Percentiles rank a stretch among this genome's conserved stretches.
Evolutionary conservation across 2,329 filamentous ascomycete genomes (phyloP).

Genomic region (Fusarium tupiense): DNA sequence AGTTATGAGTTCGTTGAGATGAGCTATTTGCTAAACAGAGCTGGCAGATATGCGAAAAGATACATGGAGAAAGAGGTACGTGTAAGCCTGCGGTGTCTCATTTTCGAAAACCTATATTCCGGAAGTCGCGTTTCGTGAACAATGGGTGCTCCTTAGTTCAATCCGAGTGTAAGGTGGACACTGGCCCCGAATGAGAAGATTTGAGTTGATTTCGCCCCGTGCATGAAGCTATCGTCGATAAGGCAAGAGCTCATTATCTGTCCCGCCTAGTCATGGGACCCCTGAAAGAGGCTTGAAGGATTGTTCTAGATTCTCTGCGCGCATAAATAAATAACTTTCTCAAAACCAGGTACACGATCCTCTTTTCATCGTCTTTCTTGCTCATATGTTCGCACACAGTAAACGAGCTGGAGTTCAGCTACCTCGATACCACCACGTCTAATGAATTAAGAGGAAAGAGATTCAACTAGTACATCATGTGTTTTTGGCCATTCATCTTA

Average conservation of each 20-base stretch:
- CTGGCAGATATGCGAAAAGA: neutral
- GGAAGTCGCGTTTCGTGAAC: fast-evolving
- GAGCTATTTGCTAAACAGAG: neutral
- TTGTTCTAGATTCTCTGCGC: neutral
- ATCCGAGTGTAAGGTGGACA: neutral
- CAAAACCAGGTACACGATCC: neutral
- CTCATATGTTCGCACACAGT: neutral
- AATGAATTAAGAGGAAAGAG: neutral
- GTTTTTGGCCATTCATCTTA: neutral
- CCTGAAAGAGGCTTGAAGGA: neutral
- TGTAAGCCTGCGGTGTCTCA: neutral
- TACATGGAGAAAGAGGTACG: neutral
- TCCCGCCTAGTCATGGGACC: neutral
- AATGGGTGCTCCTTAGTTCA: neutral
- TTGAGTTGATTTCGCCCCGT: neutral
- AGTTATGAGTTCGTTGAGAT: neutral
- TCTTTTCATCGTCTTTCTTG: neutral
- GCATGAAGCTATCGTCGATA: neutral
- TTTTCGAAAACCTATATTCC: neutral
- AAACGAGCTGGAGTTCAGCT: neutral
- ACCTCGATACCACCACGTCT: neutral
- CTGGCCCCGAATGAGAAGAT: neutral
- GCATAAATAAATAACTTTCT: neutral
- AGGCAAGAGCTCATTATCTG: neutral
- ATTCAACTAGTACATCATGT: neutral